These are phyloP conservation scores for Mycena galopus DNA, from an alignment of 768 basidiomycete genomes.

Conservation along the genomic window DNA sequence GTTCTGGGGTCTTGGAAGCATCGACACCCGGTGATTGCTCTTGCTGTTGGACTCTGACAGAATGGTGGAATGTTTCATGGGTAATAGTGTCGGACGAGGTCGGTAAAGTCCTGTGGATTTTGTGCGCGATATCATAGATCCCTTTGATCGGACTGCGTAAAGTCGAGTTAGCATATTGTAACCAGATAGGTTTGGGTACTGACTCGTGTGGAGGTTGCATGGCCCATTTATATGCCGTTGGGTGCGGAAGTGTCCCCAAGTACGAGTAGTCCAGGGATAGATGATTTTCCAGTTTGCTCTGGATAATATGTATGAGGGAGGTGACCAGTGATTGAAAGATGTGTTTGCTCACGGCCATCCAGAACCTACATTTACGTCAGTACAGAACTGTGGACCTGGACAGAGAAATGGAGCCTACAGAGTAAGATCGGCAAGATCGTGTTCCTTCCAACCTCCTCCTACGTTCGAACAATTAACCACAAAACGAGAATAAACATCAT, in stretches of 20 bases:
- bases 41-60: slow-evolving; percentile 69
- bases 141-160: slow-evolving; percentile 62
- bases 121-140: slow-evolving; percentile 63
- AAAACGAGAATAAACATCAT: not conserved
- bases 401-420: slow-evolving; percentile 58
- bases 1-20: too few relatives aligned
- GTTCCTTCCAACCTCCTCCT: slow-evolving; percentile 81
- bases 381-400: slow-evolving; percentile 54
- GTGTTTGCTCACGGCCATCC: slow-evolving; percentile 25
- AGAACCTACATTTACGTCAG: slow-evolving; percentile 7
- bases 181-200: slow-evolving; percentile 39
- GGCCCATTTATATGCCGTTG: slow-evolving; percentile 73
- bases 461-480: slow-evolving; percentile 3
- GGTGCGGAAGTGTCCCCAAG: slow-evolving; percentile 60
- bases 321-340: not conserved
- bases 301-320: not conserved
- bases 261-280: slow-evolving; percentile 71
- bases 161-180: slow-evolving; percentile 9
- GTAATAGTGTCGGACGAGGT: slow-evolving; percentile 58
- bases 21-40: too few relatives aligned
- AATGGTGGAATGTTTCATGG: slow-evolving; percentile 72
- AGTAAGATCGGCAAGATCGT: slow-evolving; percentile 76
- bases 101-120: slow-evolving; percentile 63
- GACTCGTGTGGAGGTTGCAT: slow-evolving; percentile 73
- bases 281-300: slow-evolving; percentile 71